Base-by-base conservation (phyloP, 1,284 basidiomycete species). In the Malassezia globosa region DNA sequence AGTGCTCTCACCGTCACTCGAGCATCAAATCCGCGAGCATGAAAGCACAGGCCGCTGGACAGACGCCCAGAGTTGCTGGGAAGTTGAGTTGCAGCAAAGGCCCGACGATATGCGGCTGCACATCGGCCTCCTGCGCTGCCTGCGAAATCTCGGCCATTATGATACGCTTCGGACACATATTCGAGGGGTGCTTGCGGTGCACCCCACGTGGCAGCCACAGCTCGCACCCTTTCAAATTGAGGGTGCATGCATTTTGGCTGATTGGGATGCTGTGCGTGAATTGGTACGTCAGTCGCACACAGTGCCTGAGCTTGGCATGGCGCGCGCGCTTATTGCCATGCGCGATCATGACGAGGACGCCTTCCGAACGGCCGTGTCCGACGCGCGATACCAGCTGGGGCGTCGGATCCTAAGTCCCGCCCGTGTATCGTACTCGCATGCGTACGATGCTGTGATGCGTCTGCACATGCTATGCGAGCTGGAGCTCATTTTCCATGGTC, bases 41-140 rank as follows among this genome's bases (percentile, higher is more conserved):
- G 94, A 99, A 72, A 94, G 85, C 60, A 95, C 87, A 1, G 94
- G 94, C 3, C 79, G 83, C 35, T 99, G 94, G 94, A 97, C 94
- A 0, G 85, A 89, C 4, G 94, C 94, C 4, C 94, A 97, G 72
- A 96, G 92, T 65, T 99, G 94, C 63, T 99, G 94, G 94, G 94
- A 99, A 73, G 84, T 97, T n/a, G 80, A 84, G 39, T 76, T 99
- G 19, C 92, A 96, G 68, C 82, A 87, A 57, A 80, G 81, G 23
- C 92, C 92, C 0, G 81, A 94, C 61, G 87, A 90, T 58, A 76
- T 94, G 7, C 80, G 84, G 24, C 83, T 84, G 53, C 94, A 99
- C 71, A 72, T 94, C 7, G 94, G 94, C 3, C 77, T 99, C 16
- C 74, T 96, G 53, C 81, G 86, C 43, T 97, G 94, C 69, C 77